A percentile compares a stretch with the other conserved stretches of the same genome.
Conservation (phyloP, 805 yeast genomes). For the Pichia nakasei region DNA sequence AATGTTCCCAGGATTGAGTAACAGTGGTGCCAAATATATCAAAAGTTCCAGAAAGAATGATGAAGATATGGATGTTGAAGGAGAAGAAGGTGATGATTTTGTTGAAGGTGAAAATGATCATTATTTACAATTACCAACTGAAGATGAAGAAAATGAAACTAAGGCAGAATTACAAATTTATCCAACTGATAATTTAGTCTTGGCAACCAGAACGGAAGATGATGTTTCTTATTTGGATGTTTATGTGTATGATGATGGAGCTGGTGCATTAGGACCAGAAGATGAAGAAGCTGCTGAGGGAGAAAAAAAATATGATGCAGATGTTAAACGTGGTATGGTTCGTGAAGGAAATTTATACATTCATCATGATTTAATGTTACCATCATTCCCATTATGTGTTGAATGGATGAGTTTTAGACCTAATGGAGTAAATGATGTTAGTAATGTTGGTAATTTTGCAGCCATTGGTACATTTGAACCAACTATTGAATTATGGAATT, state of each 20-base stretch:
- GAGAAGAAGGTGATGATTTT: conserved; percentile 20
- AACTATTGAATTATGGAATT: conserved; percentile 93
- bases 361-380: conserved; percentile 95
- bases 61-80: conserved; percentile 15
- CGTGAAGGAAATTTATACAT: conserved; percentile 77
- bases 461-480: conserved; percentile 98
- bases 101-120: conserved; percentile 41
- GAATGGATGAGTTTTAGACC: conserved; percentile 88
- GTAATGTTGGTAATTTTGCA: conserved; percentile 75
- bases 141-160: conserved; percentile 62
- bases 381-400: conserved; percentile 92
- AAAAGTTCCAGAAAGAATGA: conserved; percentile 33
- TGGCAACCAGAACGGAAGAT: conserved; percentile 94
- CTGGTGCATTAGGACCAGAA: conserved; percentile 52
- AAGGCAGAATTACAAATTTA: conserved; percentile 76
- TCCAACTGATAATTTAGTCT: conserved; percentile 81
- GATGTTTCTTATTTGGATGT: conserved; percentile 88
- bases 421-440: conserved; percentile 32
- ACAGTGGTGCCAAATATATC: conserved; percentile 49
- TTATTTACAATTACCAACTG: conserved; percentile 54
- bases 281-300: conserved; percentile 57
- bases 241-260: conserved; percentile 90
- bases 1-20: conserved; percentile 65
- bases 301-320: conserved; percentile 56
- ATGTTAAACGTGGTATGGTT: conserved; percentile 61